Evolutionary conservation across 352 stramenopile species (phyloP).

Genomic region (Thalassiosira livingstoniorum): DNA sequence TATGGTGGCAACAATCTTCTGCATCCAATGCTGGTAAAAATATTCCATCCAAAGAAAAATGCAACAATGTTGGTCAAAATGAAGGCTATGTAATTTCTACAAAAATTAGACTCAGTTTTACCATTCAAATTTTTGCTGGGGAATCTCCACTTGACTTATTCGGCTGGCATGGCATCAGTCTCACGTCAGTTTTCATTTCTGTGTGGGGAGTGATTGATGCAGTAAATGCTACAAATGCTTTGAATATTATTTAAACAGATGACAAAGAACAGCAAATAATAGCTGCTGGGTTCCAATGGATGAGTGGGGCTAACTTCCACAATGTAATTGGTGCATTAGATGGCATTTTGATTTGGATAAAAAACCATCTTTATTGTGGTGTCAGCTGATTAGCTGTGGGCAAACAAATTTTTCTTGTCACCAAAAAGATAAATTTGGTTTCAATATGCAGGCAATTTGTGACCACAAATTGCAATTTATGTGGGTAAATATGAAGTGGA

Average conservation of each 20-base stretch:
- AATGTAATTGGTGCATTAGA: constrained; percentile 25
- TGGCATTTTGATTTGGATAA: constrained; percentile 18
- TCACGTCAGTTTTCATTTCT: neutral
- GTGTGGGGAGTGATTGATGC: constrained; percentile 5
- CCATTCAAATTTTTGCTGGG: constrained; percentile 13
- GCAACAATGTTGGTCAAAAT: neutral
- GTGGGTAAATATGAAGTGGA: constrained; percentile 13
- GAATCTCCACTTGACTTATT: neutral
- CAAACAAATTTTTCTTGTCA: constrained; percentile 32
- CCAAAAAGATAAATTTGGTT: too few relatives aligned
- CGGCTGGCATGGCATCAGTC: neutral
- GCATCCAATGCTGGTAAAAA: neutral
- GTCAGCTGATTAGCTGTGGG: neutral
- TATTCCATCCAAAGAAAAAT: neutral
- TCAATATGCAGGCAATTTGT: too few relatives aligned
- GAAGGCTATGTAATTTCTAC: neutral
- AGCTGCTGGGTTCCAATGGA: neutral
- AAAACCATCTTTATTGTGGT: neutral
- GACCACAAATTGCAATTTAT: too few relatives aligned
- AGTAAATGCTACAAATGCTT: neutral
- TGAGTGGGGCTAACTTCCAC: constrained; percentile 22
- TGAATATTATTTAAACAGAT: neutral
- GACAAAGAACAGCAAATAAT: constrained; percentile 10
- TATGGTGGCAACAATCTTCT: too few relatives aligned
- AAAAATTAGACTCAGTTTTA: neutral